Evolutionary conservation across 2,329 filamentous ascomycete genomes (phyloP), one percentile per base, ranked within the genome.

Genomic region (Fusarium guadeloupense): DNA sequence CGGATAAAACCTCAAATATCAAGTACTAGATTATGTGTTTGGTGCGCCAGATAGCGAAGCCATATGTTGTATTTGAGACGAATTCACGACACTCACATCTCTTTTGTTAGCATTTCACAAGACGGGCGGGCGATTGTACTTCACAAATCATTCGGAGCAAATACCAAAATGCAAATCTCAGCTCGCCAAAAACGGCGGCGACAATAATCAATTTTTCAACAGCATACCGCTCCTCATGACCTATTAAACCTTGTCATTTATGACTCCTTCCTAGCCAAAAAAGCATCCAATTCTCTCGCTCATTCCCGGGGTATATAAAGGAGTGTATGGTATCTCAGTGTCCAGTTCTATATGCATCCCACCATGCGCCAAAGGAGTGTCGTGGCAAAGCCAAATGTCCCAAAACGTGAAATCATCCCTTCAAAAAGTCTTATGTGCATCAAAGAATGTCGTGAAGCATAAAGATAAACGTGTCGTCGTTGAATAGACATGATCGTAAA

Each of bases 291-390:
- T 10, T 28, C 23, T 21, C n/a, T 40, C 25, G 41, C 30, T 40
- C 43, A 16, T 50, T 31, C 47, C 47, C 12, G 17, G 41, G 35
- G 54, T 59, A 59, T 60, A 28, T 47, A 42, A 69, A 70, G 41
- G 68, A 70, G 62, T 60, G 68, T 66, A 54, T 67, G 64, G 66
- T 70, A 69, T 70, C 63, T 45, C 45, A 59, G 46, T 59, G 31
- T n/a, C 33, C 45, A 13, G 48, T 58, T 66, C 54, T 55, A 45
- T 54, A 54, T 62, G 52, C 51, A 48, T 59, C 50, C 55, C 40
- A 35, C 31, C 33, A 35, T 70, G 51, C 66, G 67, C 67, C 67
- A 47, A 69, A 69, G 39, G 68, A 70, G 53, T 66, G 68, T 61
- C 21, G 14, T 44, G 50, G 54, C 53, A 49, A 45, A 62, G 59